Evolutionary conservation across 768 basidiomycete genomes (phyloP).

Genomic region (Pisolithus marmoratus): DNA sequence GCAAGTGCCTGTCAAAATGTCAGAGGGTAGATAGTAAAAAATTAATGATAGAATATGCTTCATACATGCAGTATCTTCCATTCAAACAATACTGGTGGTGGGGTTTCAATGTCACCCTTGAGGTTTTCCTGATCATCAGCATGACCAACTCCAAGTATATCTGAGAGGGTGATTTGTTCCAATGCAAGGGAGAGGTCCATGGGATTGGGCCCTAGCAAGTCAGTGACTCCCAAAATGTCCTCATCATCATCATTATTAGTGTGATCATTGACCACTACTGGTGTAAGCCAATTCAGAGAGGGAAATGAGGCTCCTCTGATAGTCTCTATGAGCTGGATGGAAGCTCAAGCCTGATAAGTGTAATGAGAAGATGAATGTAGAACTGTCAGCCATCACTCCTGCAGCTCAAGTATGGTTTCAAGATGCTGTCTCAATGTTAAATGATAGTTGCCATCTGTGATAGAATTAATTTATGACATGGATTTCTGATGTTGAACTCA

Average conservation of each 20-base stretch:
- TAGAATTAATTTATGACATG: not conserved
- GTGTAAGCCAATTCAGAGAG: not conserved
- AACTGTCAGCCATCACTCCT: slow-evolving; percentile 15
- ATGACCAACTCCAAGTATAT: not conserved
- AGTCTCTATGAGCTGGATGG: not conserved
- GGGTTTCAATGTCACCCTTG: not conserved
- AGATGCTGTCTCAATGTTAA: not conserved
- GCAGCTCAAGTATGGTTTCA: slow-evolving; percentile 10
- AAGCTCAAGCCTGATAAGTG: slow-evolving; percentile 5
- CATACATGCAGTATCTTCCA: not conserved
- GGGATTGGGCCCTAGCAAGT: not conserved
- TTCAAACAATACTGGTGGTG: not conserved
- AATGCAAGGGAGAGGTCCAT: not conserved
- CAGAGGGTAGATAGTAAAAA: not conserved
- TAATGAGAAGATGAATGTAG: slow-evolving; percentile 8
- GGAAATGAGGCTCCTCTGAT: not conserved
- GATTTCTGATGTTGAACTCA: slow-evolving; percentile 1
- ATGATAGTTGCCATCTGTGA: slow-evolving; percentile 1
- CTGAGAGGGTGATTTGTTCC: not conserved
- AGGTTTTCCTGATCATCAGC: not conserved
- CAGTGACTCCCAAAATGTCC: not conserved
- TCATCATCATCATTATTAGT: not conserved
- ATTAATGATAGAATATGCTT: not conserved
- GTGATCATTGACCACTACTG: not conserved
- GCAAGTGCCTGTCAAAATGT: not conserved